A percentile compares a stretch with the other conserved stretches of the same genome.
phyloP scores from a whole-genome alignment of 148 eudicot species.

The Camellia granthamiana region DNA sequence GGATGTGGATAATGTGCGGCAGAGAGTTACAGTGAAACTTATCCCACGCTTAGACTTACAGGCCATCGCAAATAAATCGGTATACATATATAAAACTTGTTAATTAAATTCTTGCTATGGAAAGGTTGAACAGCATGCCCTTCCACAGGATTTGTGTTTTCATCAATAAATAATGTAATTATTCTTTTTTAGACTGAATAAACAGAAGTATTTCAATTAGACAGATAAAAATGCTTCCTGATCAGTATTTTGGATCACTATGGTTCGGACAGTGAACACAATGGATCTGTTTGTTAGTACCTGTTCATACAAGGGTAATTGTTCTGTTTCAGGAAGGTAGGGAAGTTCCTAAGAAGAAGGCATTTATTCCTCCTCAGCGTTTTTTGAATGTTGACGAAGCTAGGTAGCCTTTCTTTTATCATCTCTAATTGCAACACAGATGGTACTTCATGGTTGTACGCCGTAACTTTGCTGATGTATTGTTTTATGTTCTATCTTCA shows the following conservation, averaged over 20 bases:
- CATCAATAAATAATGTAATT: neutral
- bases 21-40: slow-evolving; percentile 81
- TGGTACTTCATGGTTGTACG: neutral
- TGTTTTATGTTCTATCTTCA: slow-evolving; percentile 23
- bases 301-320: slow-evolving; percentile 8
- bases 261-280: neutral
- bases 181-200: slow-evolving; percentile 4
- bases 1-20: slow-evolving; percentile 91
- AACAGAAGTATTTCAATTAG: neutral
- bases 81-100: slow-evolving; percentile 19
- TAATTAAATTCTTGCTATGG: no score
- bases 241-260: no score
- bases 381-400: slow-evolving; percentile 95
- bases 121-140: no score
- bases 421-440: neutral
- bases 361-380: slow-evolving; percentile 84
- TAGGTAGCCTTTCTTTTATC: slow-evolving; percentile 46
- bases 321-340: slow-evolving; percentile 80
- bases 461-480: slow-evolving; percentile 10
- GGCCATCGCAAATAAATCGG: slow-evolving; percentile 82
- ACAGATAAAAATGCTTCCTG: no score
- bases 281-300: neutral
- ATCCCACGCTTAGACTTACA: slow-evolving; percentile 90
- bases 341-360: slow-evolving; percentile 81
- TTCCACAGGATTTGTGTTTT: neutral